Base-by-base conservation (phyloP, 2,329 filamentous ascomycete genomes). In the Neopestalotiopsis sp. region DNA sequence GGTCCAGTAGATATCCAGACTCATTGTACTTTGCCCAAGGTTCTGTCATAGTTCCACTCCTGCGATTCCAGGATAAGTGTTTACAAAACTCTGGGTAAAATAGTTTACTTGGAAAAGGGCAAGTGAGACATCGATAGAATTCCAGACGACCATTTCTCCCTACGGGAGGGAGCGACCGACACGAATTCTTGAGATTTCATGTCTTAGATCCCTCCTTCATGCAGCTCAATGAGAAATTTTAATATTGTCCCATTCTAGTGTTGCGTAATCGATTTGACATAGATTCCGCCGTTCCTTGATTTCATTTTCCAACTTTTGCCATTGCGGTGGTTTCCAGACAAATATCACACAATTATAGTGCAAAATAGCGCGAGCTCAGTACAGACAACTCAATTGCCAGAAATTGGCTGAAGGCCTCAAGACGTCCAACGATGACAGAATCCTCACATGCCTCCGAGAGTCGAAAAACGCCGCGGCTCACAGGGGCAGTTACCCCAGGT, bases 1-100 rank as follows among this genome's bases (percentile, higher is more conserved):
- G 49, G 53, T 70, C 74, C 75, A 76, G 65, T 77, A 77, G 56
- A 77, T 74, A 61, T 71, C 69, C 14, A 75, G 62, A 38, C 34
- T 38, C 34, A 38, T 38, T 38, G 10, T 58, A 40, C 2, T 2
- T 17, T 30, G 30, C 14, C 12, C 30, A 10, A 13, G 30, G 57
- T 7, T n/a, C 17, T n/a, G n/a, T n/a, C 20, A 53, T 20, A 7
- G 17, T 53, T 38, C 34, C 34, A 6, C 10, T 38, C 34, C 34
- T 38, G 34, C 34, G 34, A 10, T 38, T 38, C 34, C 6, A 38
- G 6, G 34, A 38, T 7, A 38, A 38, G 34, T 10, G 10, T 38
- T 7, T 10, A 38, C 34, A 38, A 38, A 6, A 38, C 1, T 38
- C 34, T 7, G 10, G 34, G 34, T 38, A 2, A 38, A 38, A 10